Evolutionary conservation across 495 filamentous ascomycete genomes (phyloP).

Genomic region (Penicillium pulvis): DNA sequence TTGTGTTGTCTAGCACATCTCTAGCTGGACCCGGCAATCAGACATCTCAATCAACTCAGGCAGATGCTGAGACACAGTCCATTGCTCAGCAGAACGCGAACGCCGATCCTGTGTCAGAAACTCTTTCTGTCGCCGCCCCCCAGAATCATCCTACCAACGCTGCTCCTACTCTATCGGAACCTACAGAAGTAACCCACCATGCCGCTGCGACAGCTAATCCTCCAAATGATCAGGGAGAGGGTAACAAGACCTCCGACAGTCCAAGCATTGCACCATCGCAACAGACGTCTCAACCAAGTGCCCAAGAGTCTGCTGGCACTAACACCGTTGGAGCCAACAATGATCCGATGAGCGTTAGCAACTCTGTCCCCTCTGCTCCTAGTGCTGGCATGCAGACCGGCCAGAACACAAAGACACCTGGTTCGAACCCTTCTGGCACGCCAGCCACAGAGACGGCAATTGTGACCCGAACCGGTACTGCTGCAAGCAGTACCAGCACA

Average conservation of each 20-base stretch:
- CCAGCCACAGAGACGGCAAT: slow-evolving; percentile 1
- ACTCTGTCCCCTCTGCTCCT: slow-evolving; percentile 1
- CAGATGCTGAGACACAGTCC: slow-evolving; percentile 12
- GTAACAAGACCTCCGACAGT: not conserved
- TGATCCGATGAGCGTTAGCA: slow-evolving; percentile 3
- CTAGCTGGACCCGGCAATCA: slow-evolving; percentile 27
- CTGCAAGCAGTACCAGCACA: slow-evolving; percentile 7
- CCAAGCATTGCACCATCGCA: not conserved
- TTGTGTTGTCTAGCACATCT: slow-evolving; percentile 34
- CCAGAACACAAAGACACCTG: not conserved
- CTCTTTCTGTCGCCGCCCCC: slow-evolving; percentile 2
- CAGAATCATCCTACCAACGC: slow-evolving; percentile 2
- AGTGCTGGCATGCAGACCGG: not conserved
- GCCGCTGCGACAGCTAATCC: slow-evolving; percentile 4
- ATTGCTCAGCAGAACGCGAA: slow-evolving; percentile 5
- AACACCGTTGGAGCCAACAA: not conserved
- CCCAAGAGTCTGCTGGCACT: not conserved
- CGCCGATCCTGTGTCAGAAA: slow-evolving; percentile 1
- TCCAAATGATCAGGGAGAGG: not conserved
- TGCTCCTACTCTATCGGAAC: not conserved
- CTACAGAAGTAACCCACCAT: slow-evolving; percentile 6
- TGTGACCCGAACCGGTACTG: slow-evolving; percentile 6
- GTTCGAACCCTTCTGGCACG: not conserved
- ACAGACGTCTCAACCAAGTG: not conserved
- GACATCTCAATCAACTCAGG: slow-evolving; percentile 20